Evolutionary conservation across 192 early-diverging fungal species (phyloP).

Genomic region (Coemansia aciculifera): DNA sequence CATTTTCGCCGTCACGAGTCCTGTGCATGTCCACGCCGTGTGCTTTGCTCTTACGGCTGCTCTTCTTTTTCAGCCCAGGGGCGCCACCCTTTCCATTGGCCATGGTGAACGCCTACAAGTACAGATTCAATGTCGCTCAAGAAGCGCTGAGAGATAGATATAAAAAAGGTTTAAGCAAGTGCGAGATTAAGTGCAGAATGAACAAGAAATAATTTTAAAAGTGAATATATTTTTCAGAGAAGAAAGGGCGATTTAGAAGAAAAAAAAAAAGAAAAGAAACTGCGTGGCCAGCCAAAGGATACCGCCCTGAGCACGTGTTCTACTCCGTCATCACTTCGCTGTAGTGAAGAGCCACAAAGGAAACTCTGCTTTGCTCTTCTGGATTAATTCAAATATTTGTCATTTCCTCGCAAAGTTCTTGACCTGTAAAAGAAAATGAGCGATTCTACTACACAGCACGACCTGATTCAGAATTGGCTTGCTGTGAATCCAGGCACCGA

Average conservation of each 20-base stretch:
- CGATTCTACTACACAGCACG: constrained; percentile 42
- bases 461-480: constrained; percentile 63
- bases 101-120: constrained; percentile 14
- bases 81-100: constrained; percentile 25
- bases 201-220: neutral
- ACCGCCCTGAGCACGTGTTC: neutral
- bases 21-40: constrained; percentile 10
- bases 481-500: constrained; percentile 57
- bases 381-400: too few species aligned
- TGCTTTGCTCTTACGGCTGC: constrained; percentile 17
- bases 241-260: neutral
- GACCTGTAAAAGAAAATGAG: constrained; percentile 17
- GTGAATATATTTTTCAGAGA: too few species aligned
- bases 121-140: neutral
- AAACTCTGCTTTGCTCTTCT: too few species aligned
- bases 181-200: neutral
- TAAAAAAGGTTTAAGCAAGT: neutral
- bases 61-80: constrained; percentile 18
- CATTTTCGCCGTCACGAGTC: neutral
- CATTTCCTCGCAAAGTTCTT: neutral
- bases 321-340: neutral
- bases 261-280: neutral
- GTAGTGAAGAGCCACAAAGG: too few species aligned
- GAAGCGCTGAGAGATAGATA: neutral
- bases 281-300: neutral